Evolutionary conservation across 2,329 filamentous ascomycete species (phyloP).

Genomic region (Periconia sp.): DNA sequence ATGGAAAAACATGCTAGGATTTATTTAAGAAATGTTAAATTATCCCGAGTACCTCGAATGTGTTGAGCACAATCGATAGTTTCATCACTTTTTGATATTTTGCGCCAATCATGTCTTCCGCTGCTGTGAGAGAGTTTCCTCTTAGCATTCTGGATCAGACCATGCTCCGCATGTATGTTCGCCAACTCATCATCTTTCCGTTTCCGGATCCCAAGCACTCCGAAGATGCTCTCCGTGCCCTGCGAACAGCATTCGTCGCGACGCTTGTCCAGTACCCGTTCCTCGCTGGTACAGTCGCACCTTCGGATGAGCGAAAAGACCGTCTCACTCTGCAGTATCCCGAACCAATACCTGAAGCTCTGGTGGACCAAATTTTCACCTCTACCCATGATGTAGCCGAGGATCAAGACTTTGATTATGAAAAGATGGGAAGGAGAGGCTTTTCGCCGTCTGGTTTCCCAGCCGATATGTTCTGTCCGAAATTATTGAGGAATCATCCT

Average conservation of each 20-base stretch:
- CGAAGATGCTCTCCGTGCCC: conserved; percentile 16
- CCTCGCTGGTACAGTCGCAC: conserved; percentile 19
- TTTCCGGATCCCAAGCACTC: conserved; percentile 16
- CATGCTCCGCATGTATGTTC: conserved; percentile 21
- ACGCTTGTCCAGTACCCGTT: conserved; percentile 20
- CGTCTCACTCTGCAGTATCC: conserved; percentile 19
- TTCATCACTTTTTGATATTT: too few relatives aligned
- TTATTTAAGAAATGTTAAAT: too few relatives aligned
- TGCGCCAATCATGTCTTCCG: too few relatives aligned
- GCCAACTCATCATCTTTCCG: conserved; percentile 20
- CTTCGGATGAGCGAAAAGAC: conserved; percentile 12
- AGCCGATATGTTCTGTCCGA: conserved; percentile 7
- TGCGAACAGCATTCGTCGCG: conserved; percentile 14
- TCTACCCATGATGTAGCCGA: conserved; percentile 1
- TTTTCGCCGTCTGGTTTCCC: conserved; percentile 18
- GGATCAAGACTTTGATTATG: conserved; percentile 8
- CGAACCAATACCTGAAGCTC: conserved; percentile 10
- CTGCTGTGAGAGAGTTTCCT: conserved; percentile 11
- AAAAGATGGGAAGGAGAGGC: conserved; percentile 10
- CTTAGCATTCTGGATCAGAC: conserved; percentile 24
- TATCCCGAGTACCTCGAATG: too few relatives aligned
- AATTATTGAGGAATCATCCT: conserved; percentile 3
- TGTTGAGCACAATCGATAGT: too few relatives aligned
- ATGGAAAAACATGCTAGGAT: too few relatives aligned
- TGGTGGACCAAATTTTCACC: conserved; percentile 13